phyloP scores from a whole-genome alignment of 2,329 filamentous ascomycete species.

The Alternaria rosae region DNA sequence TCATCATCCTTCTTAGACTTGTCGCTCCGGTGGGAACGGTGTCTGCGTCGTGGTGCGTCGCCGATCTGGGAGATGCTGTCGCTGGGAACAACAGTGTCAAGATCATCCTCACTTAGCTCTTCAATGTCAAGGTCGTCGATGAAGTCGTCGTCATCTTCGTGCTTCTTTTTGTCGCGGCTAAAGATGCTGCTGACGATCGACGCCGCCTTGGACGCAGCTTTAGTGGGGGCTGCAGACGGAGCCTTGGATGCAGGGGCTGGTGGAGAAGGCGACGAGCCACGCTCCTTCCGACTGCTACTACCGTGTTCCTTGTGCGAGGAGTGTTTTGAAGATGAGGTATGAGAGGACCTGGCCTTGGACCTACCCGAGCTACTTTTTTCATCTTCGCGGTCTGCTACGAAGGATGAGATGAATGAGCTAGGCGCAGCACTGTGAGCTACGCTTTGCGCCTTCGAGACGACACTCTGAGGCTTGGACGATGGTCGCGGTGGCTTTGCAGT shows the following conservation, averaged over 20 bases:
- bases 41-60: slow-evolving; percentile 40
- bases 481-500: slow-evolving; percentile 13
- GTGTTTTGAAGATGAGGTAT: slow-evolving; percentile 37
- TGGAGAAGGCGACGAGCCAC: slow-evolving; percentile 33
- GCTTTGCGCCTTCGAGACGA: slow-evolving; percentile 13
- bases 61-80: slow-evolving; percentile 56
- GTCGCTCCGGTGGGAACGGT: slow-evolving; percentile 30
- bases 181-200: slow-evolving; percentile 49
- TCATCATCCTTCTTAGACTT: slow-evolving; percentile 19
- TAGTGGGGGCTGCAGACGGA: slow-evolving; percentile 26
- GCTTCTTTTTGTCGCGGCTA: slow-evolving; percentile 43
- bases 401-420: slow-evolving; percentile 49
- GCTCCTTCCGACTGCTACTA: slow-evolving; percentile 30
- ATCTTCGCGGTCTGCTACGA: slow-evolving; percentile 42
- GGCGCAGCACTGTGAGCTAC: slow-evolving; percentile 21
- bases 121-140: slow-evolving; percentile 50
- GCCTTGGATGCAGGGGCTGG: slow-evolving; percentile 32
- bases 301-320: slow-evolving; percentile 31
- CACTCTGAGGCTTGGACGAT: slow-evolving; percentile 18
- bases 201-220: slow-evolving; percentile 35
- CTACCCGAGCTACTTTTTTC: slow-evolving; percentile 41
- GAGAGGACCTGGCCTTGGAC: slow-evolving; percentile 44
- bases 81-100: slow-evolving; percentile 56
- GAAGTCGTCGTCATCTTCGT: slow-evolving; percentile 40
- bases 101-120: slow-evolving; percentile 43